phyloP scores from a whole-genome alignment of 306 rosid genomes.

The Mucuna pruriens region DNA sequence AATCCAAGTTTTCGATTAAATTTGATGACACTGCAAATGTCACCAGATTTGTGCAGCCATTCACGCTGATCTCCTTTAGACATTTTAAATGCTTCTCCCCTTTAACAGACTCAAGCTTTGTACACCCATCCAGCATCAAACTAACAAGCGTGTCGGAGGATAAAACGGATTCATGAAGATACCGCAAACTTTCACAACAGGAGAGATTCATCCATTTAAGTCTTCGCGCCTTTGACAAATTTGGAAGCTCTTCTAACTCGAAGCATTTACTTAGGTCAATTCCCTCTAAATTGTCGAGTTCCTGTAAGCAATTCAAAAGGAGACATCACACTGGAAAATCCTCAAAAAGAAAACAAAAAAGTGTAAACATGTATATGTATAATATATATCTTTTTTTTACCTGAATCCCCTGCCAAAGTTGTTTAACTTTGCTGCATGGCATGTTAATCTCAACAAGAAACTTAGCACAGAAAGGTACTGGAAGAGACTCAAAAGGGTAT shows the following conservation, averaged over 20 bases:
- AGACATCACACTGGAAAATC: neutral
- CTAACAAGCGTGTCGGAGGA: neutral
- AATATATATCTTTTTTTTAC: neutral
- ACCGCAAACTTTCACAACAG: neutral
- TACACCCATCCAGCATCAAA: constrained; percentile 16
- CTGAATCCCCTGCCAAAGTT: constrained; percentile 42
- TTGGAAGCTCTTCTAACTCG: neutral
- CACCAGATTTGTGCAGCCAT: neutral
- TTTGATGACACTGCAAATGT: constrained; percentile 18
- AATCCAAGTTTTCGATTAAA: constrained; percentile 37
- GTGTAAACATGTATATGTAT: too few relatives aligned
- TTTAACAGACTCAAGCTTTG: neutral
- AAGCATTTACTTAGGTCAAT: constrained; percentile 15
- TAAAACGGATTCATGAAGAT: constrained; percentile 34
- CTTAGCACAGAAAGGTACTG: neutral
- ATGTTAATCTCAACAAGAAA: constrained; percentile 32
- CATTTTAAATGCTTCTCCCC: constrained; percentile 18
- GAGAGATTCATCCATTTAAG: constrained; percentile 36
- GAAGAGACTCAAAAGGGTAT: constrained; percentile 29
- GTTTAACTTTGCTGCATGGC: neutral
- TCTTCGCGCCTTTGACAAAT: constrained; percentile 20
- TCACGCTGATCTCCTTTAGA: neutral
- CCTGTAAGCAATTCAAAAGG: constrained; percentile 20
- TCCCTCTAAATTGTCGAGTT: neutral
- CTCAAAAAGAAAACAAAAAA: neutral